phyloP scores from a whole-genome alignment of 2,329 filamentous ascomycete species.

The Paracoccidioides lutzii region DNA sequence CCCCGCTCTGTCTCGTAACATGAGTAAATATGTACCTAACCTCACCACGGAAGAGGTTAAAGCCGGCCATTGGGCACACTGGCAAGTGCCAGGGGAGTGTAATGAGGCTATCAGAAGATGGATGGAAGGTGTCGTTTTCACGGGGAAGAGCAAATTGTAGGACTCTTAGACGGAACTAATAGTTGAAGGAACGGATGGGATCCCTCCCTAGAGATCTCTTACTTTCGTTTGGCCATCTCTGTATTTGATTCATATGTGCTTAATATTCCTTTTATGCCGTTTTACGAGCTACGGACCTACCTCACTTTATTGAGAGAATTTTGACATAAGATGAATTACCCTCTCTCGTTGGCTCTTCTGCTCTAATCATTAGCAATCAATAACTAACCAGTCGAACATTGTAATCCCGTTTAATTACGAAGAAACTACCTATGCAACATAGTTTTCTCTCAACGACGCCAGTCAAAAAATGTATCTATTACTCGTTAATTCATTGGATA shows the following conservation, averaged over 20 bases:
- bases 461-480: too few species aligned
- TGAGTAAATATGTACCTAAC: slow-evolving; percentile 54
- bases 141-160: slow-evolving; percentile 27
- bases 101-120: slow-evolving; percentile 59
- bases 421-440: too few species aligned
- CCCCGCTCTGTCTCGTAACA: slow-evolving; percentile 55
- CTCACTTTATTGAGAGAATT: too few species aligned
- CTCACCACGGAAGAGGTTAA: slow-evolving; percentile 55
- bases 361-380: too few species aligned
- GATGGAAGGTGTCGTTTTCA: slow-evolving; percentile 45
- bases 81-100: slow-evolving; percentile 56
- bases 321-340: too few species aligned
- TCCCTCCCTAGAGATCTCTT: neutral
- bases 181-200: neutral
- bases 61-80: slow-evolving; percentile 70
- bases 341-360: too few species aligned
- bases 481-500: too few species aligned
- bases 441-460: too few species aligned
- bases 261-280: neutral
- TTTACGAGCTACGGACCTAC: neutral
- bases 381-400: too few species aligned
- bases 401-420: too few species aligned
- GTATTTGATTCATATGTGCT: neutral
- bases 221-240: neutral
- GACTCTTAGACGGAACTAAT: too few species aligned